These are phyloP conservation scores for Pseudogymnoascus verrucosus DNA, from an alignment of 2,329 filamentous ascomycete genomes.

Conservation along the genomic window DNA sequence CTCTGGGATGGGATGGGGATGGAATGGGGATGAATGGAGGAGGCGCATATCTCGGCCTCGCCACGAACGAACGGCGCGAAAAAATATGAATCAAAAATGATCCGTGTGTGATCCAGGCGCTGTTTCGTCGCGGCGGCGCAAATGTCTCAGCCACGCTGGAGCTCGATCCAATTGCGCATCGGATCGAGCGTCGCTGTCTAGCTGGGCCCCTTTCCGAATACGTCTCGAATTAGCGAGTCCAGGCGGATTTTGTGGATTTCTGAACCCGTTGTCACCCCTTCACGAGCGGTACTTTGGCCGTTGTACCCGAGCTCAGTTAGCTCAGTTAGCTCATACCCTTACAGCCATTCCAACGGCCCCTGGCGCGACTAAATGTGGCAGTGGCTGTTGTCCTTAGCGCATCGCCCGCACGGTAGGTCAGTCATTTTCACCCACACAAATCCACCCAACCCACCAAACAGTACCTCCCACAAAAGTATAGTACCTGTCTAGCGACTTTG, in stretches of 20 bases:
- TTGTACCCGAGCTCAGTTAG: neutral
- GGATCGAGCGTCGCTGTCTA: neutral
- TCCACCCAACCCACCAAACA: neutral
- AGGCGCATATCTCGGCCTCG: neutral
- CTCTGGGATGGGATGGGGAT: no score
- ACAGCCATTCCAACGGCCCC: neutral
- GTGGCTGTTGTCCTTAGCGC: neutral
- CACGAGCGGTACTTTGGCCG: neutral
- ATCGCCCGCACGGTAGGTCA: neutral
- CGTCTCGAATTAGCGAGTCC: constrained; percentile 7
- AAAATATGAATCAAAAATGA: constrained; percentile 2
- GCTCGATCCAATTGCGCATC: constrained; percentile 4
- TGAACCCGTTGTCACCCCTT: constrained; percentile 2
- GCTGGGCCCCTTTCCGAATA: constrained; percentile 7
- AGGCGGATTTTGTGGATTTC: neutral
- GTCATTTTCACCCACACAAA: neutral
- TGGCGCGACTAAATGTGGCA: neutral
- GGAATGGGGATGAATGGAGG: no score
- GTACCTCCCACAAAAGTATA: neutral
- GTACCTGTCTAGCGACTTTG: neutral
- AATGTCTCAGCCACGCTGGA: constrained; percentile 2
- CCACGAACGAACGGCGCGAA: neutral
- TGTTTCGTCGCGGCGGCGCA: neutral
- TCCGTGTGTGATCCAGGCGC: neutral
- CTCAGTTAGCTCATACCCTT: neutral